Percentiles rank a stretch among this genome's conserved stretches.
These are phyloP conservation scores for Jatropha multifida DNA, from an alignment of 441 rosid species.

Conservation along the genomic window DNA sequence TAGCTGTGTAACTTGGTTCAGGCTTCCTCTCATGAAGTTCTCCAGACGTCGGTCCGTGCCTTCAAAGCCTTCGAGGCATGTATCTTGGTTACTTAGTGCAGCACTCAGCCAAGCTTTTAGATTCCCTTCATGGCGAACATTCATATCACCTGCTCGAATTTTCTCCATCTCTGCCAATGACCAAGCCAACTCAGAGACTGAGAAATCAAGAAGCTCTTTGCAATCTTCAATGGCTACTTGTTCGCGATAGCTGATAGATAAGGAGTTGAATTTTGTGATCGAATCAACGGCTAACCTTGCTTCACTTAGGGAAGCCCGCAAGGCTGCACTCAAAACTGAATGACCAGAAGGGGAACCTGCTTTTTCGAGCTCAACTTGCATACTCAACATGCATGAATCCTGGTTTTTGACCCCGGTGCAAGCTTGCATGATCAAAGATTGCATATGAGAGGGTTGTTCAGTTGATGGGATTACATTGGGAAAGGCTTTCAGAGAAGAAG, in stretches of 20 bases:
- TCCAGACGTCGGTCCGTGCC: constrained; percentile 66
- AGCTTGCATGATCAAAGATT: constrained; percentile 41
- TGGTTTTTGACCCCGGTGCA: constrained; percentile 48
- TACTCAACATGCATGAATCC: constrained; percentile 45
- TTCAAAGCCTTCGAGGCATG: constrained; percentile 90
- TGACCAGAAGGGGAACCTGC: constrained; percentile 31
- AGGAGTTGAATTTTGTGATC: constrained; percentile 50
- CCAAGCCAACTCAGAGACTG: constrained; percentile 87
- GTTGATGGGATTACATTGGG: constrained; percentile 29
- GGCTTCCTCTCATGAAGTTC: constrained; percentile 62
- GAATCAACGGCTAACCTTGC: constrained; percentile 50
- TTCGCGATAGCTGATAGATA: constrained; percentile 73
- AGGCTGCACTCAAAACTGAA: constrained; percentile 59
- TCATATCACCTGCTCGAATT: constrained; percentile 47
- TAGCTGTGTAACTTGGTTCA: constrained; percentile 77
- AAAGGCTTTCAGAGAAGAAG: constrained; percentile 30
- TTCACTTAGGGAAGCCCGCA: constrained; percentile 50
- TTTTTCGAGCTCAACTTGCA: constrained; percentile 39
- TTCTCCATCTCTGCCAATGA: constrained; percentile 70
- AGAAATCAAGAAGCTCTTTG: constrained; percentile 84
- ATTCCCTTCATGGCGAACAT: constrained; percentile 49
- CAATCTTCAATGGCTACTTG: constrained; percentile 83
- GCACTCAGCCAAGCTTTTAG: constrained; percentile 95
- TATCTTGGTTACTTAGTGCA: constrained; percentile 88
- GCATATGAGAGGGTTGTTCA: constrained; percentile 29